phyloP scores from a whole-genome alignment of 2,329 filamentous ascomycete genomes.

The Microdochium nivale region DNA sequence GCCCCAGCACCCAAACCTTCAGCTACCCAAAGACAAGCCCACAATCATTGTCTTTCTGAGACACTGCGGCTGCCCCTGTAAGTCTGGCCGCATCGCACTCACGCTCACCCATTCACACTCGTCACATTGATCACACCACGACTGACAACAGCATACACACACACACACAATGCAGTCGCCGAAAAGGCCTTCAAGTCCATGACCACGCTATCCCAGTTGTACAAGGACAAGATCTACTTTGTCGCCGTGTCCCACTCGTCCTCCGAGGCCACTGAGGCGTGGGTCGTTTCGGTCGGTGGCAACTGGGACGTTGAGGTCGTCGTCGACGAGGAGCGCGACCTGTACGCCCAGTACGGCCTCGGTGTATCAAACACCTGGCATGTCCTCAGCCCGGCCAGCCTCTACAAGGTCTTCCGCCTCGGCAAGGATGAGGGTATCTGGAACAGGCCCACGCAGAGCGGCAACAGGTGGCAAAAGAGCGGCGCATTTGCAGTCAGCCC shows the following conservation, averaged over 20 bases:
- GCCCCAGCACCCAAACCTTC: conserved; percentile 42
- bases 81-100: conserved; percentile 12
- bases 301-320: conserved; percentile 29
- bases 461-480: conserved; percentile 59
- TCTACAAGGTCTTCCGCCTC: conserved; percentile 49
- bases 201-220: conserved; percentile 37
- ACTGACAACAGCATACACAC: neutral
- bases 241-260: conserved; percentile 55
- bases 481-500: conserved; percentile 50
- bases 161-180: too few relatives aligned
- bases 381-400: conserved; percentile 46
- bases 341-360: conserved; percentile 52
- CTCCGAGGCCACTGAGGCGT: conserved; percentile 41
- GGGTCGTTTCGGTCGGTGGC: conserved; percentile 47
- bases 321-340: conserved; percentile 24
- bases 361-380: conserved; percentile 54
- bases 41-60: conserved; percentile 59
- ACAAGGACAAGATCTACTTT: conserved; percentile 41
- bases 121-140: neutral
- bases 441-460: conserved; percentile 57
- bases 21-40: conserved; percentile 44
- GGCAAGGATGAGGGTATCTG: conserved; percentile 56
- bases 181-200: conserved; percentile 56
- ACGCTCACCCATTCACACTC: conserved; percentile 1
- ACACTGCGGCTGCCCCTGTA: conserved; percentile 69